A percentile compares a stretch with the other conserved stretches of the same genome.
phyloP scores from a whole-genome alignment of 169 alveolate species.

The Condylostoma magnum region DNA sequence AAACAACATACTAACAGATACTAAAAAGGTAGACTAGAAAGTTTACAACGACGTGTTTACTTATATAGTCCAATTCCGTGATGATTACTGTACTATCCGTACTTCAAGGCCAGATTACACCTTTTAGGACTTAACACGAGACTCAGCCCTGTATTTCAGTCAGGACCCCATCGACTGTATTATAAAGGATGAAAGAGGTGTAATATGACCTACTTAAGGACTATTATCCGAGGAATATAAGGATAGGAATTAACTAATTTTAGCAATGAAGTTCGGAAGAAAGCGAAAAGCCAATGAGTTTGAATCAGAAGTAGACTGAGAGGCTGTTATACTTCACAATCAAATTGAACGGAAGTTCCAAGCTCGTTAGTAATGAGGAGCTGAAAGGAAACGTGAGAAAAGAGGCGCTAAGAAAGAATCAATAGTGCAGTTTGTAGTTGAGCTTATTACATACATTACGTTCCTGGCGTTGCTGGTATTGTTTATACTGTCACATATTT shows the following conservation, averaged over 20 bases:
- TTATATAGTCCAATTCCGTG: slow-evolving; percentile 9
- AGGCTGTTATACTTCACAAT: not conserved
- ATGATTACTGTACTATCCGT: not conserved
- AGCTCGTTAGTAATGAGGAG: not conserved
- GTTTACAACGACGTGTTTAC: not conserved
- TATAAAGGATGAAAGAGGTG: slow-evolving; percentile 8
- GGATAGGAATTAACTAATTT: not conserved
- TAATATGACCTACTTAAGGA: slow-evolving; percentile 1
- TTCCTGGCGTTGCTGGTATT: not conserved
- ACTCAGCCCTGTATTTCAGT: slow-evolving; percentile 20
- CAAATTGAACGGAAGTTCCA: not conserved
- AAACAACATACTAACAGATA: not conserved
- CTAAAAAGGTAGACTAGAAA: not conserved
- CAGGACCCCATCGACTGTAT: slow-evolving; percentile 14
- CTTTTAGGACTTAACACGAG: not conserved
- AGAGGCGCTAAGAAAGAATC: slow-evolving; percentile 13
- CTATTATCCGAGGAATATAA: slow-evolving; percentile 3
- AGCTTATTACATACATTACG: not conserved
- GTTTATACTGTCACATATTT: not conserved
- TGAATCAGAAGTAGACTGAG: not conserved
- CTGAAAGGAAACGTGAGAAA: not conserved
- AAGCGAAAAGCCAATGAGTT: not conserved
- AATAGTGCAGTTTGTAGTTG: not conserved
- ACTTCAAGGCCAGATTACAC: not conserved
- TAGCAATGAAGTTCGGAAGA: slow-evolving; percentile 18